Conservation (phyloP, 352 stramenopile genomes). For the Pythium grandisporangium region DNA sequence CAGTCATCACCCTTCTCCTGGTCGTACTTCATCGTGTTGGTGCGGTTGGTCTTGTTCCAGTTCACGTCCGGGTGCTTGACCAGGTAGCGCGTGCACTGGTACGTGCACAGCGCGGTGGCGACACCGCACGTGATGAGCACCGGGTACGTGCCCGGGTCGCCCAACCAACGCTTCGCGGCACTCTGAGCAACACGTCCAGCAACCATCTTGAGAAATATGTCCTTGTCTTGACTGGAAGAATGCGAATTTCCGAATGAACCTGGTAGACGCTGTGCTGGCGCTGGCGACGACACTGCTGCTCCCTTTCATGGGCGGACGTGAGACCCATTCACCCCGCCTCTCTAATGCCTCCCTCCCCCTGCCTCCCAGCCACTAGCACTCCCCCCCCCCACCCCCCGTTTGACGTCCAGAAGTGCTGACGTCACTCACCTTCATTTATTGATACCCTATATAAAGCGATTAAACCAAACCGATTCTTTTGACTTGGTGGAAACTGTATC, state of each 20-base stretch:
- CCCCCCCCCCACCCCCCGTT: neutral
- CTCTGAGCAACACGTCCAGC: conserved; percentile 35
- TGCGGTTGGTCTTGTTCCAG: conserved; percentile 73
- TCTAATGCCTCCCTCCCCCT: neutral
- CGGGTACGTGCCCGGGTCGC: conserved; percentile 69
- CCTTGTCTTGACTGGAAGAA: conserved; percentile 19
- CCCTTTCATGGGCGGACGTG: too few relatives aligned
- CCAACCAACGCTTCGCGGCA: conserved; percentile 57
- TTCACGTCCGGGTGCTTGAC: conserved; percentile 61
- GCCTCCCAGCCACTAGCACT: neutral
- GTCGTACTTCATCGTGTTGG: conserved; percentile 67
- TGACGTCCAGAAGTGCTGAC: conserved; percentile 17
- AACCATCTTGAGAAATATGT: conserved; percentile 26
- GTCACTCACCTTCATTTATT: conserved; percentile 9
- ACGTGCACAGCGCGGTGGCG: conserved; percentile 53
- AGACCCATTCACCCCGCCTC: neutral
- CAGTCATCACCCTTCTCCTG: conserved; percentile 46
- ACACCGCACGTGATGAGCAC: conserved; percentile 63
- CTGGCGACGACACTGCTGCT: too few relatives aligned
- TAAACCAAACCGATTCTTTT: too few relatives aligned
- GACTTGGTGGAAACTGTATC: too few relatives aligned
- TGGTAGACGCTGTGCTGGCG: too few relatives aligned
- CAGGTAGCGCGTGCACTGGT: conserved; percentile 65
- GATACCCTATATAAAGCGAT: conserved; percentile 7
- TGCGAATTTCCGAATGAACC: conserved; percentile 62